Evolutionary conservation across 1,284 basidiomycete species (phyloP).

Genomic region (Leccinum variabile): DNA sequence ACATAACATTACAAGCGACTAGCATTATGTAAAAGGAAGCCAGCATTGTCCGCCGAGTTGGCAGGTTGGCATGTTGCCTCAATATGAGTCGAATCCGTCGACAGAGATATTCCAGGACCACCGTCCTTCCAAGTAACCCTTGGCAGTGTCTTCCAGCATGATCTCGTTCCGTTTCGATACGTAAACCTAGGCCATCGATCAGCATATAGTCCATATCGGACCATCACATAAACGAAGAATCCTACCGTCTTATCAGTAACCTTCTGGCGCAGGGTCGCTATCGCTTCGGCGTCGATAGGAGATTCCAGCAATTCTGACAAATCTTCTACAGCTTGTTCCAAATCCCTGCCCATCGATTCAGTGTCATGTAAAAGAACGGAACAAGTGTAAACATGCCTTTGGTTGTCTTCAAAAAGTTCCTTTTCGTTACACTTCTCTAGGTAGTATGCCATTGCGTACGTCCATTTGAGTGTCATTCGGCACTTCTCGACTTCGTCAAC

Average conservation of each 20-base stretch:
- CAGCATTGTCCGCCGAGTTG: conserved; percentile 7
- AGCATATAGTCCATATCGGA: background rate
- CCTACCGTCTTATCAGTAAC: conserved; percentile 92
- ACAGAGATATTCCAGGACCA: conserved; percentile 74
- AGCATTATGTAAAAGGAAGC: conserved; percentile 6
- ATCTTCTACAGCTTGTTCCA: conserved; percentile 94
- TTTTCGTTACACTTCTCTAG: conserved; percentile 88
- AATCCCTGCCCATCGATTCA: conserved; percentile 57
- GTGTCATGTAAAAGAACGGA: background rate
- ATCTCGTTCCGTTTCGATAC: conserved; percentile 96
- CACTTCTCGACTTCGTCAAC: conserved; percentile 91
- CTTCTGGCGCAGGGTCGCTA: conserved; percentile 82
- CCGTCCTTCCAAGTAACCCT: conserved; percentile 85
- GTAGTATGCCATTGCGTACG: conserved; percentile 99
- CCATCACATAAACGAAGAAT: conserved; percentile 16
- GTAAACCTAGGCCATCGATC: conserved; percentile 63
- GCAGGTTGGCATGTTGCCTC: background rate
- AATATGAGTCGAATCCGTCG: conserved; percentile 55
- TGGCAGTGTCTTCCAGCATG: conserved; percentile 90
- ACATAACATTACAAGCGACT: conserved; percentile 18
- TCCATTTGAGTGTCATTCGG: conserved; percentile 97
- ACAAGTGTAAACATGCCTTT: conserved; percentile 55
- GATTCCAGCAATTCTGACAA: conserved; percentile 90
- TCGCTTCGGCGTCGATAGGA: conserved; percentile 84
- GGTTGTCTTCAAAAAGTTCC: conserved; percentile 96